phyloP scores from a whole-genome alignment of 1,139 yeast genomes.

The Nakaseomyces bracarensis region DNA sequence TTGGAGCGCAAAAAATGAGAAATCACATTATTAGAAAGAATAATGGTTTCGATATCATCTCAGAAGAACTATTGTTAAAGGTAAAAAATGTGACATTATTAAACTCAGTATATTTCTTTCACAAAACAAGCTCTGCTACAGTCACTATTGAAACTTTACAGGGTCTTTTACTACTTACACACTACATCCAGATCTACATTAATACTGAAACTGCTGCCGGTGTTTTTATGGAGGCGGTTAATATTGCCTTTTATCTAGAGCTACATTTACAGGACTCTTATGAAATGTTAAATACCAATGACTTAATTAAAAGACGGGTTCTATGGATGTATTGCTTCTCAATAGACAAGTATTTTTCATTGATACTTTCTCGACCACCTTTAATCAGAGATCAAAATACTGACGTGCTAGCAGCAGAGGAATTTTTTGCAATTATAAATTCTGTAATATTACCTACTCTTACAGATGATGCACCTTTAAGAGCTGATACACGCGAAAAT shows the following conservation, averaged over 20 bases:
- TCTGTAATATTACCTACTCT: conserved; percentile 9
- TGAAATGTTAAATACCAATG: conserved; percentile 13
- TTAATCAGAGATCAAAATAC: conserved; percentile 19
- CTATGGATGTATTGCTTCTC: conserved; percentile 26
- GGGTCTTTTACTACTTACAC: conserved; percentile 20
- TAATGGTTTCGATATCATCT: conserved; percentile 16
- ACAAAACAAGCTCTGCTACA: conserved; percentile 20
- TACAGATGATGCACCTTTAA: conserved; percentile 15
- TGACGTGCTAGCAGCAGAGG: conserved; percentile 18
- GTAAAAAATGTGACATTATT: conserved; percentile 10
- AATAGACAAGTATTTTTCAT: conserved; percentile 20
- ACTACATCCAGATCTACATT: conserved; percentile 18
- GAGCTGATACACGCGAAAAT: conserved; percentile 8
- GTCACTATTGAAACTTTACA: conserved; percentile 23
- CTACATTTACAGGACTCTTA: conserved; percentile 17
- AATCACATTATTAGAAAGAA: conserved; percentile 16
- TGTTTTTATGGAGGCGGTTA: conserved; percentile 21
- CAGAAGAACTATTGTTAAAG: conserved; percentile 14
- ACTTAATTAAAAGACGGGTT: conserved; percentile 16
- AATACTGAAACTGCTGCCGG: conserved; percentile 21
- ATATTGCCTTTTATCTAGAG: conserved; percentile 23
- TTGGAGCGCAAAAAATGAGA: conserved; percentile 17
- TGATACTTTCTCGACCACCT: conserved; percentile 21
- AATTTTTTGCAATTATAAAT: conserved; percentile 16
- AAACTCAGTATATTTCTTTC: conserved; percentile 24